A percentile compares a stretch with the other conserved stretches of the same genome.
Evolutionary conservation across 352 stramenopile species (phyloP).

Genomic region (Phytophthora chlamydospora): DNA sequence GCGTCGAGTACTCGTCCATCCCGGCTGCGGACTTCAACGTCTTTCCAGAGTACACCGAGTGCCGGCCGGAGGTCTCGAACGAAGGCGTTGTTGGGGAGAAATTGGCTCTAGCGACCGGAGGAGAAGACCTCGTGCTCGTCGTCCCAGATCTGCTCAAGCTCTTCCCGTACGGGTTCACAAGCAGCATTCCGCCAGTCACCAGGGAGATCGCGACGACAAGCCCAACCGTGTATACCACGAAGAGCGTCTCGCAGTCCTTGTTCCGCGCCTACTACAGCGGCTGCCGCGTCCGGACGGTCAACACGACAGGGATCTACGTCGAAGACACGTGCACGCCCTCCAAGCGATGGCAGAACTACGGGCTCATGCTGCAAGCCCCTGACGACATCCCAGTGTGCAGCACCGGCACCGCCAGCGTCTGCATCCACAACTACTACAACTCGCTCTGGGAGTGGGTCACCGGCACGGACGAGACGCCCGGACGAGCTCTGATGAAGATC

Average conservation of each 20-base stretch:
- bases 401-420: conserved; percentile 23
- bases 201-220: conserved; percentile 17
- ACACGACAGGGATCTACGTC: conserved; percentile 31
- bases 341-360: conserved; percentile 35
- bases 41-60: conserved; percentile 39
- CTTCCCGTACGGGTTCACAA: conserved; percentile 33
- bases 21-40: conserved; percentile 34
- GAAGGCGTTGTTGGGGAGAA: conserved; percentile 23
- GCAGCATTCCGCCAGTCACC: conserved; percentile 25
- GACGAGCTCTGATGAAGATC: conserved; percentile 33
- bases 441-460: conserved; percentile 39
- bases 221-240: conserved; percentile 22
- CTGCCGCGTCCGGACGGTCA: conserved; percentile 25
- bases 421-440: conserved; percentile 44
- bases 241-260: conserved; percentile 32
- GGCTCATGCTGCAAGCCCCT: conserved; percentile 34
- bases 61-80: conserved; percentile 21
- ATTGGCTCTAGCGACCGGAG: conserved; percentile 27
- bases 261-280: conserved; percentile 34
- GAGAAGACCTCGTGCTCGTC: conserved; percentile 21
- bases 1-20: conserved; percentile 35
- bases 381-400: conserved; percentile 35
- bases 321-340: conserved; percentile 21
- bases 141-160: conserved; percentile 34
- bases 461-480: conserved; percentile 8